phyloP scores from a whole-genome alignment of 257 asterid genomes.

The Solanum stenotomum region DNA sequence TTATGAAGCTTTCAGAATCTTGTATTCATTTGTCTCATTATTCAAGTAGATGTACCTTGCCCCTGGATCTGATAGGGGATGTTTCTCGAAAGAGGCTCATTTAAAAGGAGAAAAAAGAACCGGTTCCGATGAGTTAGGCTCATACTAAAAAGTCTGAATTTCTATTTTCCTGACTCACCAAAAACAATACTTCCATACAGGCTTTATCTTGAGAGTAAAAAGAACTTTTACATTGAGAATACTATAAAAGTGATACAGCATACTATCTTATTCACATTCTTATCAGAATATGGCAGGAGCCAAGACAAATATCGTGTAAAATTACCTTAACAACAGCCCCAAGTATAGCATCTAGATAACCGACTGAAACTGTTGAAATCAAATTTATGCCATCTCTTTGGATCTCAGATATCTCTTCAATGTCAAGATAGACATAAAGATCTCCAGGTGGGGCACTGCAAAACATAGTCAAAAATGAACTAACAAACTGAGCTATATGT shows the following conservation, averaged over 20 bases:
- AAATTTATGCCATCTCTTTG: constrained; percentile 98
- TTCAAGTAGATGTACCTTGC: neutral
- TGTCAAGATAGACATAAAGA: constrained; percentile 92
- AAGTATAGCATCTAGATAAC: constrained; percentile 89
- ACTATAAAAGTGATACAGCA: neutral
- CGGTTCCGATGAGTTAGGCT: neutral
- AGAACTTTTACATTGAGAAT: neutral
- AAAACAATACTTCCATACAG: neutral
- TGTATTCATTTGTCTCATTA: neutral
- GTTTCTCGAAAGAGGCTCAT: neutral
- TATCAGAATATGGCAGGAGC: neutral
- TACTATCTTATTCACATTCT: neutral
- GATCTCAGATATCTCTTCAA: constrained; percentile 84
- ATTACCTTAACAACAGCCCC: constrained; percentile 69
- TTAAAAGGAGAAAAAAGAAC: neutral
- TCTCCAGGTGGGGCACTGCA: constrained; percentile 86
- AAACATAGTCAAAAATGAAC: neutral
- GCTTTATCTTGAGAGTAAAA: neutral
- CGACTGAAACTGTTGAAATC: constrained; percentile 56
- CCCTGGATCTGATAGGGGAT: neutral
- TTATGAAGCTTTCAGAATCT: neutral
- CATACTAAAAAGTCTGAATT: neutral
- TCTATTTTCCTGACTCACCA: neutral
- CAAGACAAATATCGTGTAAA: neutral
- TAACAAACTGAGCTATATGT: neutral